Base-by-base conservation (phyloP, 768 basidiomycete species). In the Mycena indigotica region DNA sequence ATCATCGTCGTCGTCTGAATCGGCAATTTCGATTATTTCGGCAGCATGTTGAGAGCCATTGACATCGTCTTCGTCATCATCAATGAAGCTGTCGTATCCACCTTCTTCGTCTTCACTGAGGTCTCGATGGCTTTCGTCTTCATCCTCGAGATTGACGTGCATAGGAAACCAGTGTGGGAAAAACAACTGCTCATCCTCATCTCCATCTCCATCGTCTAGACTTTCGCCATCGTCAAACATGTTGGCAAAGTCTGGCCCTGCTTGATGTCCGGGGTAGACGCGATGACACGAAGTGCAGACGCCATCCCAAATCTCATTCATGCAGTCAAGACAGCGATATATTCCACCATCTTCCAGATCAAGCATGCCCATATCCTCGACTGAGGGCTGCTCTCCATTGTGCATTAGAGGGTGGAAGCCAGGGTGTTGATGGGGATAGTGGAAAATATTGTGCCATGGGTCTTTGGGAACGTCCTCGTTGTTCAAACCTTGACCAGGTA, bases 241-340 rank as follows among this genome's bases (percentile, higher is more conserved):
- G 65, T 69, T 69, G 19, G 63, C 69, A 52, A 68, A 50, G 26
- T 73, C 75, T 21, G 75, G 68, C 5, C 66, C 73, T 4, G 66
- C 66, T 13, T 65, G 70, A 48, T 88, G 87, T 1, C 83, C 87
- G 3, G 74, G 75, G 64, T 90, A 91, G 19, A 69, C 69, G 29
- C 88, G 79, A 26, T 80, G 75, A 62, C 91, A 93, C 12, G 66
- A 65, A 3, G 84, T 78, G 66, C 91, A 93, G 21, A 77, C 67
- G 1, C 87, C 88, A 58, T 77, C 84, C 81, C 80, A 84, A 58
- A 93, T 88, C 72, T 93, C 91, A 65, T 92, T 84, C 77, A 85
- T 80, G 61, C 90, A 93, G 40, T 86, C 85, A 16, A 84, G 65
- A 67, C 91, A 93, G 17, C 91, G 80, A 65, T 84, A 87, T n/a